phyloP scores from a whole-genome alignment of 106 monocot genomes.

The Dendrobium catenatum region DNA sequence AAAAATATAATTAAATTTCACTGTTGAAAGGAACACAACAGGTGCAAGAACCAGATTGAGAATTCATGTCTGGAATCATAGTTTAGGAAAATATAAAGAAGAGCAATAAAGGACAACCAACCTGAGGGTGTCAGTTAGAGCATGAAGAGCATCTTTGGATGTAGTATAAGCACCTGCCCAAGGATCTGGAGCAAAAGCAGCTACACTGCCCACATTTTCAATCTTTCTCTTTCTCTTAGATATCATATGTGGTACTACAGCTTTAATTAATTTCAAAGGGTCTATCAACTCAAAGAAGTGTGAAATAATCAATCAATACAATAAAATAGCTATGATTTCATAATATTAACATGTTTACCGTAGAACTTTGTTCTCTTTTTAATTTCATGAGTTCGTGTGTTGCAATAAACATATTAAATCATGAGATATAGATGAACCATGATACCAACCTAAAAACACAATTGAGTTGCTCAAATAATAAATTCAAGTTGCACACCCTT shows the following conservation, averaged over 20 bases:
- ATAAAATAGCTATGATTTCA: neutral
- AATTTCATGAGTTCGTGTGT: neutral
- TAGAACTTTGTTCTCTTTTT: neutral
- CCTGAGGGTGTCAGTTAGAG: conserved; percentile 79
- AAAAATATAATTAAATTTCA: neutral
- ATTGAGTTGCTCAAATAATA: neutral
- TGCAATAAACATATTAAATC: neutral
- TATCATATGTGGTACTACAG: conserved; percentile 77
- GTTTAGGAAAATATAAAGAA: neutral
- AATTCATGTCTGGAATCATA: neutral
- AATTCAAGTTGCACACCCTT: neutral
- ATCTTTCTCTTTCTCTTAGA: conserved; percentile 67
- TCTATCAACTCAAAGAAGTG: conserved; percentile 26
- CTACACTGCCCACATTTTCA: conserved; percentile 83
- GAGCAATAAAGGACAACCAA: conserved; percentile 7
- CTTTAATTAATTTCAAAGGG: conserved; percentile 63
- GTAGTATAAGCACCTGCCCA: conserved; percentile 88
- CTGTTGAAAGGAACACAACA: neutral
- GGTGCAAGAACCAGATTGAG: neutral
- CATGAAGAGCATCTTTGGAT: conserved; percentile 82
- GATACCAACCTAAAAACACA: neutral
- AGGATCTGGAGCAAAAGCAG: conserved; percentile 84
- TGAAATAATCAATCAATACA: neutral
- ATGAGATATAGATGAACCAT: neutral
- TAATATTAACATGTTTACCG: neutral